Base-by-base conservation (phyloP, 805 yeast species). In the Spathaspora girioi region DNA sequence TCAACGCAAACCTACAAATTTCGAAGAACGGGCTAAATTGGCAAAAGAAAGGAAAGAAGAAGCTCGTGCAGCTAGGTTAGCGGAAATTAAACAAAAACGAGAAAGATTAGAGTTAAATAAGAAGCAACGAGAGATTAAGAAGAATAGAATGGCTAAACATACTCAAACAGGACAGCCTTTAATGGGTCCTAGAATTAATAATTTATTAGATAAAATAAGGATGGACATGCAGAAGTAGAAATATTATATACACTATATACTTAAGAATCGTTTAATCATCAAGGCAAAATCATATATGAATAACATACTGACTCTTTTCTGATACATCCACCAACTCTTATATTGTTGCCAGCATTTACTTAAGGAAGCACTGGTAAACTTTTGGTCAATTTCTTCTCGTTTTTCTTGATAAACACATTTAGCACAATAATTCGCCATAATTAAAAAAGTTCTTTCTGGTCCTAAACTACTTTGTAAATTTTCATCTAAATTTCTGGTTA, bases 341-440 rank as follows among this genome's bases (percentile, higher is more conserved):
- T 62, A 29, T 32, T 52, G 52, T 9, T 50, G 5, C 7, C 45
- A 12, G 48, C 17, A 65, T 15, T 56, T 68, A 56, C 10, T 54
- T 56, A 27, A 49, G 32, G 47, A 15, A 3, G 29, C 5, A 12
- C 50, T 47, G 11, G 27, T 26, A 20, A 59, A 61, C 31, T 27
- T 18, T 6, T 47, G 35, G 23, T 61, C 47, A 5, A 71, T 66
- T 9, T 51, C 49, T 52, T 84, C 89, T 17, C 68, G 62, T 2
- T 80, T 78, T 60, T 89, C 96, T n/a, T 76, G 77, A 59, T 82
- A 88, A 1, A 89, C 93, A 0, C 90, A 82, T 20, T 73, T 70
- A 0, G 97, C 92, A 71, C 98, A 94, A 66, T 94, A 93, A 31
- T 82, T 81, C 1, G 97, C 94, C 86, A 94, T 79, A 43, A 94